Percentiles rank a stretch among this genome's conserved stretches.
Conservation (phyloP, 805 yeast genomes). For the Teunomyces kruisii region DNA sequence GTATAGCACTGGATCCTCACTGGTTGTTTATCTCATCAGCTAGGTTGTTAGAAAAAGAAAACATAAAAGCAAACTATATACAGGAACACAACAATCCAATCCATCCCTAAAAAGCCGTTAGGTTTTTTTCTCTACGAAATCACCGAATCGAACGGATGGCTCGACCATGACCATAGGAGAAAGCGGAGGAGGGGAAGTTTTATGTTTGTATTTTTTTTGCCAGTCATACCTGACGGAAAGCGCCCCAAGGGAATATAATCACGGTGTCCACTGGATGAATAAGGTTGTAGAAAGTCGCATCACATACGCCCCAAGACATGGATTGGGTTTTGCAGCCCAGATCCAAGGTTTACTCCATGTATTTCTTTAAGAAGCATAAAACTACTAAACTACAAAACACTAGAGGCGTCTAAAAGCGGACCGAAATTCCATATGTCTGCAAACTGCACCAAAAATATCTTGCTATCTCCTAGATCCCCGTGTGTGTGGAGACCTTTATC, state of each 20-base stretch:
- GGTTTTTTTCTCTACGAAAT: background rate
- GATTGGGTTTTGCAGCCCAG: no score
- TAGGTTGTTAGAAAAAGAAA: background rate
- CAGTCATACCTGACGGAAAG: no score
- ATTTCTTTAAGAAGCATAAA: background rate
- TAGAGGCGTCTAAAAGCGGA: no score
- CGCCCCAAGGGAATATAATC: no score
- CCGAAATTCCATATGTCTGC: no score
- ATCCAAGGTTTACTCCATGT: background rate
- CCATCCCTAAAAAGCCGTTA: background rate
- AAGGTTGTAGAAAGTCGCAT: background rate
- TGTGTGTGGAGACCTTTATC: no score
- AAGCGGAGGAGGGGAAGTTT: background rate
- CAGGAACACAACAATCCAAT: background rate
- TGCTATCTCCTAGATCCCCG: no score
- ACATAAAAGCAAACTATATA: background rate
- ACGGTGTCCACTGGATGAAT: no score
- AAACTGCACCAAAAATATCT: no score
- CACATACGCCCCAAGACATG: no score
- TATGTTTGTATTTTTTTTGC: background rate
- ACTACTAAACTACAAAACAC: no score
- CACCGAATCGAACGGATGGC: background rate
- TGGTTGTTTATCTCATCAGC: constrained; percentile 5
- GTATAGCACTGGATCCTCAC: background rate
- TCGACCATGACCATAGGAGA: background rate